A percentile compares a stretch with the other conserved stretches of the same genome.
Evolutionary conservation across 768 basidiomycete species (phyloP).

Genomic region (Butyriboletus loyo): DNA sequence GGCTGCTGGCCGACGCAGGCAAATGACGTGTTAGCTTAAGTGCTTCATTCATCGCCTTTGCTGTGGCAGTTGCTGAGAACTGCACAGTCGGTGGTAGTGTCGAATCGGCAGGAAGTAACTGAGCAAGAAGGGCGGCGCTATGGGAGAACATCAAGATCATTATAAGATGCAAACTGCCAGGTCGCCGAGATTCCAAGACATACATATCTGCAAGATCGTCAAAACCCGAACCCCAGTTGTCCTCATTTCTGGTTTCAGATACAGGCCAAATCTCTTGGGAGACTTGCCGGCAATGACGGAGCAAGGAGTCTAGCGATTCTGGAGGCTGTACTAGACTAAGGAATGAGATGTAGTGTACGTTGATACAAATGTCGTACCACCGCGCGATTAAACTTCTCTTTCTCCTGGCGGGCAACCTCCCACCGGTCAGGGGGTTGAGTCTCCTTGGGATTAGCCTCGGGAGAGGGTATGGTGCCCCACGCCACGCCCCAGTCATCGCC

Average conservation of each 20-base stretch:
- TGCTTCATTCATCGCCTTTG: slow-evolving; percentile 58
- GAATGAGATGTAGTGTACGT: slow-evolving; percentile 15
- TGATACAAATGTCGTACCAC: slow-evolving; percentile 49
- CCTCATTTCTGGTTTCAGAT: slow-evolving; percentile 23
- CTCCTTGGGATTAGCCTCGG: slow-evolving; percentile 21
- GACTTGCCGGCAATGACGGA: slow-evolving; percentile 52
- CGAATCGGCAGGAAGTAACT: slow-evolving; percentile 50
- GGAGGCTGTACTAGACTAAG: slow-evolving; percentile 53
- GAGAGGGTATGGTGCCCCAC: slow-evolving; percentile 34
- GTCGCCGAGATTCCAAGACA: slow-evolving; percentile 26
- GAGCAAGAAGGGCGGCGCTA: slow-evolving; percentile 41
- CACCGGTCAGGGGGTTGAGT: slow-evolving; percentile 52
- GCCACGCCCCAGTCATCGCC: slow-evolving; percentile 38
- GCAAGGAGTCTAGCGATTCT: slow-evolving; percentile 56
- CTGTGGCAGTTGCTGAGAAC: slow-evolving; percentile 54
- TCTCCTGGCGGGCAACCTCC: slow-evolving; percentile 58
- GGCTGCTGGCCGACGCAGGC: slow-evolving; percentile 53
- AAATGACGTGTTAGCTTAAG: slow-evolving; percentile 63
- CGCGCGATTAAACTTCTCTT: slow-evolving; percentile 56
- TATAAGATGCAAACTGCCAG: background rate
- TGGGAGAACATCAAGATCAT: background rate
- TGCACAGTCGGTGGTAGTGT: slow-evolving; percentile 46
- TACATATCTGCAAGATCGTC: slow-evolving; percentile 59
- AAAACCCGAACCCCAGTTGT: slow-evolving; percentile 41
- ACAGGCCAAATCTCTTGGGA: slow-evolving; percentile 52